phyloP scores from a whole-genome alignment of 2,329 filamentous ascomycete species.

The Tolypocladium ovalisporum region DNA sequence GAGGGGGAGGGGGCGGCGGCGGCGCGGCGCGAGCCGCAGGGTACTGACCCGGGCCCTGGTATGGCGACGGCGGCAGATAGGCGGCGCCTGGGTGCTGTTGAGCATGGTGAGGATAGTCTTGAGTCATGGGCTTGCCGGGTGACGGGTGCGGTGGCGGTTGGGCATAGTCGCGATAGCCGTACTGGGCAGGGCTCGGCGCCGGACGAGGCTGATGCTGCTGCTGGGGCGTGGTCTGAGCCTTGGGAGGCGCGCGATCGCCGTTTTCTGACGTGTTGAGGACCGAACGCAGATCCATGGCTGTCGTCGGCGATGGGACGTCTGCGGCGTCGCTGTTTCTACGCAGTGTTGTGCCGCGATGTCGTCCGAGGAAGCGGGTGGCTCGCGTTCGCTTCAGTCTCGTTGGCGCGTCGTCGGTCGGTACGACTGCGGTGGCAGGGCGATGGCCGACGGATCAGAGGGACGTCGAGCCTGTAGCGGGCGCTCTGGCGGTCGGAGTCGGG shows the following conservation, averaged over 20 bases:
- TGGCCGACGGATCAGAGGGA: slow-evolving; percentile 1
- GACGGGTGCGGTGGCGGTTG: slow-evolving; percentile 31
- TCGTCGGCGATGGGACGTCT: neutral
- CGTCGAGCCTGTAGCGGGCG: slow-evolving; percentile 5
- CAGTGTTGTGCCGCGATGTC: neutral
- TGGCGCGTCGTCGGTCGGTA: neutral
- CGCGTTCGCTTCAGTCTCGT: neutral
- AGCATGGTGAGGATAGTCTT: slow-evolving; percentile 28
- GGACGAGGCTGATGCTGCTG: slow-evolving; percentile 20
- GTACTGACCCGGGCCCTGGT: slow-evolving; percentile 30
- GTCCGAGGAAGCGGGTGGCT: neutral
- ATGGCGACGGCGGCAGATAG: slow-evolving; percentile 28
- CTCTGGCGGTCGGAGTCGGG: slow-evolving; percentile 5
- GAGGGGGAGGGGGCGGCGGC: slow-evolving; percentile 17
- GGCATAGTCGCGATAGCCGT: slow-evolving; percentile 40
- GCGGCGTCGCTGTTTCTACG: neutral
- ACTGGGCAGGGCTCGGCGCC: slow-evolving; percentile 29
- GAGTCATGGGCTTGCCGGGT: slow-evolving; percentile 31
- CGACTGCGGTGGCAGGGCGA: neutral
- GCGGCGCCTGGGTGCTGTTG: slow-evolving; percentile 19
- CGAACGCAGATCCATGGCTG: slow-evolving; percentile 39
- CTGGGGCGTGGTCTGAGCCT: slow-evolving; percentile 18
- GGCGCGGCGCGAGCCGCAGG: slow-evolving; percentile 29
- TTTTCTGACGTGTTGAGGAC: slow-evolving; percentile 44
- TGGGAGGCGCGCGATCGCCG: slow-evolving; percentile 25